Conservation (phyloP, 345 rosid genomes). For the Salix udensis region DNA sequence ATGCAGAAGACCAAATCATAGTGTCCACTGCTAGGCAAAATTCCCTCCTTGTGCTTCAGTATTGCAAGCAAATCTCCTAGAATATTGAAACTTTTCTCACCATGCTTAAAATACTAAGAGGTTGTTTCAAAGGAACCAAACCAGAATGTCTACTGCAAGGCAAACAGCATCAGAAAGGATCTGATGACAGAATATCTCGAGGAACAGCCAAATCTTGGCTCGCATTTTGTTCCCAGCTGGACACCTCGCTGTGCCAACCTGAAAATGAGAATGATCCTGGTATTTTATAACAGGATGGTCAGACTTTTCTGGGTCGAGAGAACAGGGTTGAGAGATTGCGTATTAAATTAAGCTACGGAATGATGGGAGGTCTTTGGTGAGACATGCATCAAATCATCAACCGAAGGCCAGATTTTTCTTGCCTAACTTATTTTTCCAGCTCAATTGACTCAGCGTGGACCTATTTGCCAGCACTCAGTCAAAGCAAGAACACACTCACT, state of each 20-base stretch:
- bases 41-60: background rate
- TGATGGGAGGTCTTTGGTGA: constrained; percentile 14
- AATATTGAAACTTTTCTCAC: background rate
- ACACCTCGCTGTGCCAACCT: background rate
- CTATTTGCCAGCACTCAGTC: background rate
- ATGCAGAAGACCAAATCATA: background rate
- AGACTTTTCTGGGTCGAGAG: background rate
- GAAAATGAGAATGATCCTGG: background rate
- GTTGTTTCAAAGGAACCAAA: background rate
- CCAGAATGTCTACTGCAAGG: constrained; percentile 1
- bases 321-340: background rate
- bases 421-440: constrained; percentile 26
- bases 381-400: constrained; percentile 24
- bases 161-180: background rate
- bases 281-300: background rate
- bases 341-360: constrained; percentile 7
- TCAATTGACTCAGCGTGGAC: constrained; percentile 17
- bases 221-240: background rate
- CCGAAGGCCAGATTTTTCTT: background rate
- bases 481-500: background rate
- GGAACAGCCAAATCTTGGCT: background rate
- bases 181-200: background rate
- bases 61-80: constrained; percentile 1
- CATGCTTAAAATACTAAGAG: background rate
- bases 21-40: constrained; percentile 2